Evolutionary conservation across 257 asterid species (phyloP), one percentile per base, ranked within the genome.

Genomic region (Nicotiana undulata): DNA sequence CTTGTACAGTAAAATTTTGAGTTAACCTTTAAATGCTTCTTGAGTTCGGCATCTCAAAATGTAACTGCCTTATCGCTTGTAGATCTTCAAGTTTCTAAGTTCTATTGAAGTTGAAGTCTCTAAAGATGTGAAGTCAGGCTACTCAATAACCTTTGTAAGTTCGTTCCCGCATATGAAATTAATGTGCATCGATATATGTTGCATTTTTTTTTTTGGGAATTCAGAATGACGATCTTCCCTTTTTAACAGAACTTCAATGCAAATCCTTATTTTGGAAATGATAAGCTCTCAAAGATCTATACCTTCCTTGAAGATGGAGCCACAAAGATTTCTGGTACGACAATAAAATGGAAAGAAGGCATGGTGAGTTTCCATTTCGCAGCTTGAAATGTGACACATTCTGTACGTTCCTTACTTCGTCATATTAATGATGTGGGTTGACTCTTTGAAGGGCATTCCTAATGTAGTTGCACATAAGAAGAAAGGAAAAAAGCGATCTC

Each of bases 341-440:
- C 94, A 63, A 93, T 95, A 29, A 93, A 91, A 80, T 95, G 99
- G 99, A 92, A 93, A 86, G 93, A 93, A 79, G 97, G 96, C 88
- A 89, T 88, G 98, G 98, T 95, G 85, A 88, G 93, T 55, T 82
- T 6, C 61, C 61, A 17, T 17, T 55, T 55, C 2, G 80, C 81
- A 37, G 59, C 61, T 18, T 77, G 29, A 3, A 10, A 9, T 22
- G 24, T 61, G 17, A 74, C 18, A 51, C 63, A 49, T 18, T 52
- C 9, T n/a, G 9, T 2, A 64, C 4, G 31, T 79, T 81, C n/a
- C 64, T 37, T 76, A n/a, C 51, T 75, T 82, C 60, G 44, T 77
- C n/a, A 76, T 51, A 70, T 83, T 81, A 63, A 84, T 55, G 3
- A 18, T 55, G 80, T 53, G 32, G 40, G 72, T 65, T 87, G 86